Percentiles rank a stretch among this genome's conserved stretches.
Conservation (phyloP, 2,329 filamentous ascomycete genomes). For the Xylariaceae sp. region DNA sequence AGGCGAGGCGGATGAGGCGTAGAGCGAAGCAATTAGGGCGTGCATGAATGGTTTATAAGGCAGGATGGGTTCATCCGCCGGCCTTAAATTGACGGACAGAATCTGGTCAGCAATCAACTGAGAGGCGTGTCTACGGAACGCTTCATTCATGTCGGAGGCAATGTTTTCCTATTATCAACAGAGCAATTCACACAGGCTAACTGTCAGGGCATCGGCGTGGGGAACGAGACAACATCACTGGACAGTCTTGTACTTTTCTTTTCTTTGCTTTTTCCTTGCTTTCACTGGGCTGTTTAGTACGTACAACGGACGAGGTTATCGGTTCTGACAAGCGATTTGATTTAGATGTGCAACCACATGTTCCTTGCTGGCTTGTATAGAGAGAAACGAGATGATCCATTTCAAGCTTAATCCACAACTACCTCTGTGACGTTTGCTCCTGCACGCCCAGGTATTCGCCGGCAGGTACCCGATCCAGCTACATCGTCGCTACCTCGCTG, state of each 20-base stretch:
- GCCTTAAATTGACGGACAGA: not conserved
- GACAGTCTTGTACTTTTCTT: not conserved
- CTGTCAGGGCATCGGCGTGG: not conserved
- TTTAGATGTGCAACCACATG: constrained; percentile 1
- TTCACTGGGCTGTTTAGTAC: constrained; percentile 11
- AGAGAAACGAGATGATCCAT: not conserved
- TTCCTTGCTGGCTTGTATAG: not conserved
- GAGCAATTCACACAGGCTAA: not conserved
- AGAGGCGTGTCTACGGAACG: not conserved
- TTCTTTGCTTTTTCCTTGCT: not conserved
- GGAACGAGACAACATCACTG: constrained; percentile 2
- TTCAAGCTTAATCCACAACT: no score
- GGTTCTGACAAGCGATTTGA: constrained; percentile 10
- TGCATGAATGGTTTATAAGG: not conserved
- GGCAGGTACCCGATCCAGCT: not conserved
- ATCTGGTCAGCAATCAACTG: not conserved
- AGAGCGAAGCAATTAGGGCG: not conserved
- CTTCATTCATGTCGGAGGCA: not conserved
- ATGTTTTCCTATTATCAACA: not conserved
- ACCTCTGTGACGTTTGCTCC: no score
- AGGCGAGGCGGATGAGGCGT: constrained; percentile 39
- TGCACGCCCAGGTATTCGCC: no score
- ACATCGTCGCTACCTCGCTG: not conserved
- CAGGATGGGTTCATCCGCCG: not conserved
- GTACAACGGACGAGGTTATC: not conserved